Percentiles rank a stretch among this genome's conserved stretches.
Conservation (phyloP, 2,329 filamentous ascomycete genomes). For the Pleomassaria siparia region DNA sequence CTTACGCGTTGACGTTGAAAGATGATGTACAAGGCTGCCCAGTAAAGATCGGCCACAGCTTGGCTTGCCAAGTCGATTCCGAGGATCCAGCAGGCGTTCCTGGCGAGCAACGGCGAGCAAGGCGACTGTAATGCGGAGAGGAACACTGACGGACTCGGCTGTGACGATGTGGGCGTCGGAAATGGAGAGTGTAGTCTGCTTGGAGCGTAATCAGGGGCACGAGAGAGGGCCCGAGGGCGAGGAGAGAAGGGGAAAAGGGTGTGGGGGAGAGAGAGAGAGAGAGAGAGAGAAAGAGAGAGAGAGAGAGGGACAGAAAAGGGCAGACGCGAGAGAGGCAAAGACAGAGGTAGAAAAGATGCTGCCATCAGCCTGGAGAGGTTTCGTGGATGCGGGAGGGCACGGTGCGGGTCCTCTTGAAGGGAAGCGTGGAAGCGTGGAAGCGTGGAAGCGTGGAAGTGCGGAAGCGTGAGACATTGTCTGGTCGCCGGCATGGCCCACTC, state of each 20-base stretch:
- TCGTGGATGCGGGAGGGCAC: background rate
- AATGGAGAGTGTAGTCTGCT: background rate
- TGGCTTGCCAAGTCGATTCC: slow-evolving; percentile 14
- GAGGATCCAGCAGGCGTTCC: background rate
- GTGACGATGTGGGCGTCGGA: background rate
- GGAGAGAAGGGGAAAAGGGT: background rate
- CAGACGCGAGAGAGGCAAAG: background rate
- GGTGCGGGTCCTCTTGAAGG: background rate
- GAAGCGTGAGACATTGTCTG: background rate
- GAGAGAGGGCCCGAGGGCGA: background rate
- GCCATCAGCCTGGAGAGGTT: background rate
- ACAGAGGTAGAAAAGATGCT: background rate
- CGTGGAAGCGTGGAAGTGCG: too few species aligned
- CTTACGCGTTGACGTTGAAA: slow-evolving; percentile 29
- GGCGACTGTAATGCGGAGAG: background rate
- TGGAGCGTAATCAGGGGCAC: background rate
- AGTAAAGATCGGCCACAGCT: slow-evolving; percentile 16
- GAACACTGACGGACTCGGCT: background rate
- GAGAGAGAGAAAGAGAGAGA: background rate
- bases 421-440: too few species aligned
- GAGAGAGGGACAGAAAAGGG: too few species aligned
- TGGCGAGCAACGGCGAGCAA: background rate
- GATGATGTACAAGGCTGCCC: slow-evolving; percentile 15
- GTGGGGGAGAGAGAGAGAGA: background rate
- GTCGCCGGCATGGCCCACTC: background rate